These are phyloP conservation scores for Rubia yunnanensis DNA, from an alignment of 257 asterid species.

Conservation along the genomic window DNA sequence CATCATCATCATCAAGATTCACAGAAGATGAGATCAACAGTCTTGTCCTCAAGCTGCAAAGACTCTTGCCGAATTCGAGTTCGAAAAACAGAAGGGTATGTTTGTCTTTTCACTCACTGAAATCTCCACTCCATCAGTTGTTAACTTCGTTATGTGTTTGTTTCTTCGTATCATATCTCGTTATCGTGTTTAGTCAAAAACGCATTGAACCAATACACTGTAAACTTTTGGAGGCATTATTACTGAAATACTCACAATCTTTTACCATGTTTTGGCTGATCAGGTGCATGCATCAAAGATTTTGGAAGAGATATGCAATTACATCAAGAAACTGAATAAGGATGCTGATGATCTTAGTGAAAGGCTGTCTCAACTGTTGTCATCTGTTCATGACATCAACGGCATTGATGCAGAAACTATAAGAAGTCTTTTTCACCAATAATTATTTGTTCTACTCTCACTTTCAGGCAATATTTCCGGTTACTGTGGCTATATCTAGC, in stretches of 20 bases:
- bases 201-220: neutral
- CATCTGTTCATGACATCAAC: slow-evolving; percentile 33
- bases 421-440: slow-evolving; percentile 26
- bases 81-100: slow-evolving; percentile 42
- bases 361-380: slow-evolving; percentile 38
- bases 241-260: neutral
- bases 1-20: slow-evolving; percentile 18
- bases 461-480: neutral
- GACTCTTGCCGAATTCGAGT: slow-evolving; percentile 39
- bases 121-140: neutral
- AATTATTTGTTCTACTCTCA: neutral
- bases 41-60: slow-evolving; percentile 46
- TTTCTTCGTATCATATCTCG: neutral
- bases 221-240: neutral
- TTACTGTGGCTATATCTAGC: neutral
- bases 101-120: neutral
- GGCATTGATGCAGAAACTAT: slow-evolving; percentile 30
- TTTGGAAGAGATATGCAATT: slow-evolving; percentile 43
- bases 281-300: slow-evolving; percentile 39
- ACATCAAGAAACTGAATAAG: slow-evolving; percentile 48
- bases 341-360: slow-evolving; percentile 60
- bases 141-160: neutral
- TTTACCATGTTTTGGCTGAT: neutral
- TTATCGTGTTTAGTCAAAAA: neutral
- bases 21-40: slow-evolving; percentile 45